Percentiles rank a stretch among this genome's conserved stretches.
These are phyloP conservation scores for Mesembryanthemum crystallinum DNA, from an alignment of 148 eudicot genomes.

Conservation along the genomic window DNA sequence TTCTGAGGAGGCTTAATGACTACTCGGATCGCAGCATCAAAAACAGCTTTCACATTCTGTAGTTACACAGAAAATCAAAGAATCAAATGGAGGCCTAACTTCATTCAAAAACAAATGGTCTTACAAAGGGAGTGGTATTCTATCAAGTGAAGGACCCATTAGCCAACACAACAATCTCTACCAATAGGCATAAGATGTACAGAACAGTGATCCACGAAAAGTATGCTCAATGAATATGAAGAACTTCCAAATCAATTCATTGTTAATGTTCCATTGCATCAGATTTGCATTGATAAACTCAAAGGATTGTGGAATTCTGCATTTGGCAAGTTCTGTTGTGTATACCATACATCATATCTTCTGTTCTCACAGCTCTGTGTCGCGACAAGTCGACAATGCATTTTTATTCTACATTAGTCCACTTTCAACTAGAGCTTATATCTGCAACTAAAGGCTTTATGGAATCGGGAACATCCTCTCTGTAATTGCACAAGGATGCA, in stretches of 20 bases:
- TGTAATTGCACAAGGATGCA: background rate
- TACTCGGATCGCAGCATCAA: slow-evolving; percentile 92
- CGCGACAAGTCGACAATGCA: no score
- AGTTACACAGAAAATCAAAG: background rate
- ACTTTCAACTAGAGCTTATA: background rate
- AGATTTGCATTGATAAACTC: background rate
- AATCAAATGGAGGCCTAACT: background rate
- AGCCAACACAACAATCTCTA: background rate
- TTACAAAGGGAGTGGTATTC: background rate
- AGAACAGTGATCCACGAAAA: background rate
- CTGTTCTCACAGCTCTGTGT: background rate
- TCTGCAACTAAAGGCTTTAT: background rate
- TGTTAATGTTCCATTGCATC: background rate
- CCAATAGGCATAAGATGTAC: background rate
- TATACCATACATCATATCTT: background rate
- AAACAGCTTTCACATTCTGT: slow-evolving; percentile 97
- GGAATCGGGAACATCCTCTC: background rate
- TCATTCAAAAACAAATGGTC: background rate
- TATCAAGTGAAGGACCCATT: background rate
- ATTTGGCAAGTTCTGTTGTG: background rate
- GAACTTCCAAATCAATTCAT: background rate
- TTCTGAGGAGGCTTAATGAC: slow-evolving; percentile 93
- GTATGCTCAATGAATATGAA: background rate
- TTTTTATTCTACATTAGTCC: no score
- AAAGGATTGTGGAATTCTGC: background rate